These are phyloP conservation scores for Schizophyllum amplum DNA, from an alignment of 1,284 basidiomycete species.

Conservation along the genomic window DNA sequence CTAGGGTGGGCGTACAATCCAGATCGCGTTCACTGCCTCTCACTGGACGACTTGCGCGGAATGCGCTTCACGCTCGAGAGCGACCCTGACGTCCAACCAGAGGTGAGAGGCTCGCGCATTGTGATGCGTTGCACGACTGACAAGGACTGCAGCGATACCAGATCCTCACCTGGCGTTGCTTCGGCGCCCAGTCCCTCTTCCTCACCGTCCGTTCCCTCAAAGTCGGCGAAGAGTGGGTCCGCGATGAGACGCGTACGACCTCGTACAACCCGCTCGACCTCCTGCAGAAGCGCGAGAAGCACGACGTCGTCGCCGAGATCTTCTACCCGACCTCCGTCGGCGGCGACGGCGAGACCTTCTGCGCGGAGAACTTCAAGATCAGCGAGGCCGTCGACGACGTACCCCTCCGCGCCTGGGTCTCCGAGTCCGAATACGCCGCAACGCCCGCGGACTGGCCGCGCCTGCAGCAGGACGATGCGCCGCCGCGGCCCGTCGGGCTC, in stretches of 20 bases:
- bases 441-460: not conserved
- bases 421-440: not conserved
- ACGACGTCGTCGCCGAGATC: not conserved
- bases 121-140: conserved; percentile 13
- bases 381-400: not conserved
- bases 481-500: not conserved
- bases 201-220: not conserved
- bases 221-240: not conserved
- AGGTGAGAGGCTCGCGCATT: conserved; percentile 12
- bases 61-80: conserved; percentile 14
- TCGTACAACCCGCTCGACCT: not conserved
- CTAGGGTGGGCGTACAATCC: conserved; percentile 36
- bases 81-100: conserved; percentile 11
- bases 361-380: not conserved
- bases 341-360: not conserved
- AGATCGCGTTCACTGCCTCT: conserved; percentile 28
- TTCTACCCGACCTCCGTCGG: not conserved
- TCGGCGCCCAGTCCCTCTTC: not conserved
- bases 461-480: not conserved
- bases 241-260: not conserved
- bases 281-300: not conserved
- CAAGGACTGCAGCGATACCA: conserved; percentile 20
- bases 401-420: not conserved
- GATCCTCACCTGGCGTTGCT: not conserved
- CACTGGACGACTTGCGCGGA: conserved; percentile 32